Evolutionary conservation across 2,329 filamentous ascomycete species (phyloP).

Genomic region (Xylaria sp.): DNA sequence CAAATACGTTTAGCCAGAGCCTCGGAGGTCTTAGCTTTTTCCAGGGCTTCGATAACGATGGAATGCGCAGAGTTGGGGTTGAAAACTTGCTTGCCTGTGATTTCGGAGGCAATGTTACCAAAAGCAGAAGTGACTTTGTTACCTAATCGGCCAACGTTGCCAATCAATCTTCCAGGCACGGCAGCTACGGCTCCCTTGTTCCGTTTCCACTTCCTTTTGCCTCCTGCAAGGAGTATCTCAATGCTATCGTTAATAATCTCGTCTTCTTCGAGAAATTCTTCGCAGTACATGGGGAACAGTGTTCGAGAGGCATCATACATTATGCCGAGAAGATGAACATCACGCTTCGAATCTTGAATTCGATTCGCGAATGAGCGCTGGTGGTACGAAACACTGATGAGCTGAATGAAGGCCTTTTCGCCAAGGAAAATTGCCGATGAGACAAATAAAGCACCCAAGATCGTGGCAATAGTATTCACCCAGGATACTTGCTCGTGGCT

Average conservation of each 20-base stretch:
- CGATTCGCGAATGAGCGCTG: constrained; percentile 80
- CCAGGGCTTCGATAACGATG: constrained; percentile 85
- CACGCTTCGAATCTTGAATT: constrained; percentile 90
- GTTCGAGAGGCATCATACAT: constrained; percentile 89
- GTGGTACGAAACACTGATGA: constrained; percentile 86
- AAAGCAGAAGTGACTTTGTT: constrained; percentile 94
- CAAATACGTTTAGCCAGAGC: constrained; percentile 93
- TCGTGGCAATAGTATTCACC: constrained; percentile 64
- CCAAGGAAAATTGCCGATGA: constrained; percentile 73
- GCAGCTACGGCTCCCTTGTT: constrained; percentile 62
- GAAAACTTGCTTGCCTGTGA: constrained; percentile 94
- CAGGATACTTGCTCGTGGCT: constrained; percentile 51
- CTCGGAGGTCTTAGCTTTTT: constrained; percentile 82
- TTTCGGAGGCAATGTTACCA: constrained; percentile 90
- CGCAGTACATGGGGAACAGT: constrained; percentile 91
- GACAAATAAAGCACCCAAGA: constrained; percentile 71
- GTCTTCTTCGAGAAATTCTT: constrained; percentile 90
- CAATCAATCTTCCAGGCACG: constrained; percentile 80
- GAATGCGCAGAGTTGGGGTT: constrained; percentile 91
- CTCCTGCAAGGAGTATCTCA: constrained; percentile 67
- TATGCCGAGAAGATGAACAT: constrained; percentile 78
- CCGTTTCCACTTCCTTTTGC: constrained; percentile 53
- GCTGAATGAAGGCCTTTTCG: constrained; percentile 80
- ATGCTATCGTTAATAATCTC: constrained; percentile 87
- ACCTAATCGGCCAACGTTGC: constrained; percentile 78